These are phyloP conservation scores for Heliamphora exappendiculata DNA, from an alignment of 148 eudicot species.

Conservation along the genomic window DNA sequence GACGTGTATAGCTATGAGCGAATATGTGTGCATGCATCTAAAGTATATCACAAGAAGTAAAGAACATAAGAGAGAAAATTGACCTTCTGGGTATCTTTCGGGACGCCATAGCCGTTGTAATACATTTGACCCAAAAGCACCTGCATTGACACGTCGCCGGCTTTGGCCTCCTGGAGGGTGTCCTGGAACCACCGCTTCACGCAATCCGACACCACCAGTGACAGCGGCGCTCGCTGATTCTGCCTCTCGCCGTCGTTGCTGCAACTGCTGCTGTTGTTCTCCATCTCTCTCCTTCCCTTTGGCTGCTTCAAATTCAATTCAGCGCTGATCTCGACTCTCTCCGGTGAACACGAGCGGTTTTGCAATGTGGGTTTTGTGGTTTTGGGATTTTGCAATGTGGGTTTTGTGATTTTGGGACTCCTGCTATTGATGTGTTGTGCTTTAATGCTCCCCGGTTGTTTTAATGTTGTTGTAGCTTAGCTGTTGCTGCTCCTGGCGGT, in stretches of 20 bases:
- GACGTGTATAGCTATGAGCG: not conserved
- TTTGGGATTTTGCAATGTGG: too few relatives aligned
- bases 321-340: not conserved
- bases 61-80: not conserved
- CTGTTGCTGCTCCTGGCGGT: not conserved
- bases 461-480: not conserved
- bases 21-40: not conserved
- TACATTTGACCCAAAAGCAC: conserved; percentile 84
- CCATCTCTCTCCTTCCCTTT: conserved; percentile 11
- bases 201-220: conserved; percentile 67
- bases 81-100: conserved; percentile 65
- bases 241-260: conserved; percentile 19
- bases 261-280: conserved; percentile 11
- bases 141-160: conserved; percentile 69
- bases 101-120: conserved; percentile 56
- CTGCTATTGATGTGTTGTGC: not conserved
- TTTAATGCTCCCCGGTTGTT: not conserved
- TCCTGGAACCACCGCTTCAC: conserved; percentile 60
- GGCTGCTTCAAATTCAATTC: not conserved
- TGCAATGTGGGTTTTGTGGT: not conserved
- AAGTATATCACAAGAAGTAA: not conserved
- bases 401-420: not conserved
- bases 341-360: not conserved
- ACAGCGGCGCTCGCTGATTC: conserved; percentile 31
- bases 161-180: conserved; percentile 63